A percentile compares a stretch with the other conserved stretches of the same genome.
phyloP scores from a whole-genome alignment of 805 yeast genomes.

The Ogataea philodendri region DNA sequence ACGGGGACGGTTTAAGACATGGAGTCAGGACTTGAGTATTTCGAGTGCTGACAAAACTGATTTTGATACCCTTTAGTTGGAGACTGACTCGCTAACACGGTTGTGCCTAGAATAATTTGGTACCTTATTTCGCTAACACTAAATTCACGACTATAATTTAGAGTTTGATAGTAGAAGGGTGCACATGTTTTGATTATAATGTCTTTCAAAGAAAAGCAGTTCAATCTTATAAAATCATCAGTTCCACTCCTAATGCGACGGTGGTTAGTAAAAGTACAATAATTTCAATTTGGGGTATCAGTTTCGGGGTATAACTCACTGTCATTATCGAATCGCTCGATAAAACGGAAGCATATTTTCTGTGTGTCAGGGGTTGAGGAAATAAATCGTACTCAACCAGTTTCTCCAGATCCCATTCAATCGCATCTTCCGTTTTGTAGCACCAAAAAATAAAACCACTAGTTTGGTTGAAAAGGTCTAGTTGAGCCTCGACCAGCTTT shows the following conservation, averaged over 20 bases:
- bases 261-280: conserved; percentile 14
- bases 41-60: no score
- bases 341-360: conserved; percentile 73
- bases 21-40: no score
- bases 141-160: conserved; percentile 33
- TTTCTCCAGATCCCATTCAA: conserved; percentile 64
- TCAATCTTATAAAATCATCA: conserved; percentile 4
- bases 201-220: conserved; percentile 2
- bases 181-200: conserved; percentile 23
- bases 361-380: conserved; percentile 62
- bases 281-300: conserved; percentile 1
- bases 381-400: conserved; percentile 50
- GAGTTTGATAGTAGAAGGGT: conserved; percentile 41
- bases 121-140: conserved; percentile 41
- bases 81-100: conserved; percentile 9
- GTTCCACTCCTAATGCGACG: conserved; percentile 1
- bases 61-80: conserved; percentile 3
- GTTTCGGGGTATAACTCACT: conserved; percentile 17
- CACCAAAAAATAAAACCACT: conserved; percentile 75
- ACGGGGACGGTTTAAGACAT: no score
- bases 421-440: conserved; percentile 61
- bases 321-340: conserved; percentile 7
- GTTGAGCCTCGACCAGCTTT: conserved; percentile 58
- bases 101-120: conserved; percentile 21
- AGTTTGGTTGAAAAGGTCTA: conserved; percentile 46